These are phyloP conservation scores for Austroboletus festivus DNA, from an alignment of 768 basidiomycete species.

Conservation along the genomic window DNA sequence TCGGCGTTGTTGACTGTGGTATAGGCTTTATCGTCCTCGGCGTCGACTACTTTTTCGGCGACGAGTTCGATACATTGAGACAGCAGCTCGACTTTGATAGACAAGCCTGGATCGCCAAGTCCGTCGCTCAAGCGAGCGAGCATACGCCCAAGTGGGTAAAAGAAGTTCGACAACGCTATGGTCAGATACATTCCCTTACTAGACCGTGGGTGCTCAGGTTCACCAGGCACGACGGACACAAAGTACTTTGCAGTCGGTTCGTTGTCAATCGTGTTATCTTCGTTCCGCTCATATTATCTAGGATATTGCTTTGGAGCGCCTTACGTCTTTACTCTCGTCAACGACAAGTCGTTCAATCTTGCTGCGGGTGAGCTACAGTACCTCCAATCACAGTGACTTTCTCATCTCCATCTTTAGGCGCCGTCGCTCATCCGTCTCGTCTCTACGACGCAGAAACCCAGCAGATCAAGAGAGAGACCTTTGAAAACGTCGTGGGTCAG, in stretches of 20 bases:
- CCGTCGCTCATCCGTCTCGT: conserved; percentile 53
- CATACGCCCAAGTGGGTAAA: conserved; percentile 50
- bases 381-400: background rate
- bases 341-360: conserved; percentile 37
- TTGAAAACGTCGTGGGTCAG: conserved; percentile 48
- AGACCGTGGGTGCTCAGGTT: background rate
- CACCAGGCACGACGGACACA: conserved; percentile 24
- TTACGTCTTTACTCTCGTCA: conserved; percentile 45
- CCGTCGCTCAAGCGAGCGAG: conserved; percentile 35
- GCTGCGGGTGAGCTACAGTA: conserved; percentile 38
- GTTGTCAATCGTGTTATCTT: background rate
- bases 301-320: conserved; percentile 62
- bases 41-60: conserved; percentile 63
- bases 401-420: conserved; percentile 33
- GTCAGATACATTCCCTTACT: conserved; percentile 23
- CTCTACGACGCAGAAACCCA: conserved; percentile 9
- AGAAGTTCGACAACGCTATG: conserved; percentile 47
- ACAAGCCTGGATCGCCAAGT: conserved; percentile 40
- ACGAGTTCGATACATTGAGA: conserved; percentile 42
- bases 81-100: conserved; percentile 38
- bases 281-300: conserved; percentile 13
- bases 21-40: conserved; percentile 58
- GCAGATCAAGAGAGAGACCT: conserved; percentile 44
- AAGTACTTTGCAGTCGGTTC: conserved; percentile 47
- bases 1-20: background rate